A percentile compares a stretch with the other conserved stretches of the same genome.
phyloP scores from a whole-genome alignment of 768 basidiomycete species.

The Suillus weaverae region DNA sequence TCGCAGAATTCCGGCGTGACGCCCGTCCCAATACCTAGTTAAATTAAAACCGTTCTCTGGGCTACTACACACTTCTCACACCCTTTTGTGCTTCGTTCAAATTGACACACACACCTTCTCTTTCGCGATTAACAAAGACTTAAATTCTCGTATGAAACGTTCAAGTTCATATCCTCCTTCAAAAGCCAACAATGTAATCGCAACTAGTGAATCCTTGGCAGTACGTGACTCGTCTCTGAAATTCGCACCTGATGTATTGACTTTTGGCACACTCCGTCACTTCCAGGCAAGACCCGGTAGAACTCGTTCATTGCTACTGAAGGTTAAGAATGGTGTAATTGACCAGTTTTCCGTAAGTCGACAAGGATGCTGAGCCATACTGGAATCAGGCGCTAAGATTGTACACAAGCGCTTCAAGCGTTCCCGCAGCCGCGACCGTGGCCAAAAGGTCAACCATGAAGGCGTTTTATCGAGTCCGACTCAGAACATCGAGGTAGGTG shows the following conservation, averaged over 20 bases:
- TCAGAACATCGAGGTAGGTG: neutral
- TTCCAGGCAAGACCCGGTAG: neutral
- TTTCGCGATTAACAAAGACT: neutral
- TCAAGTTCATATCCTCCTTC: neutral
- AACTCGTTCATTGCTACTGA: neutral
- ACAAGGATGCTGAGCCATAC: neutral
- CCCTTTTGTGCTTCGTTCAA: neutral
- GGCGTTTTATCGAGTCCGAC: neutral
- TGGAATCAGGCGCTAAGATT: neutral
- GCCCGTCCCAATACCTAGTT: neutral
- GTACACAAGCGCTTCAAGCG: neutral
- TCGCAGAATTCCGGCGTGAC: neutral
- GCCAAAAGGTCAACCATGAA: neutral
- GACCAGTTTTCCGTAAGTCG: neutral
- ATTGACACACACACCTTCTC: neutral
- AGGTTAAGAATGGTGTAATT: neutral
- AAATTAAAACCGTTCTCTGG: neutral
- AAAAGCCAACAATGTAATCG: neutral
- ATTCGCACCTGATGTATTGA: conserved; percentile 14
- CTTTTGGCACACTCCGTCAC: neutral
- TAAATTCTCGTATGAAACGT: neutral
- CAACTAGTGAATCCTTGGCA: neutral
- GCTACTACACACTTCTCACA: neutral
- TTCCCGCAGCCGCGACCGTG: neutral
- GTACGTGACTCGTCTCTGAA: neutral